Evolutionary conservation across 1,284 basidiomycete species (phyloP).

Genomic region (Moesziomyces antarcticus): DNA sequence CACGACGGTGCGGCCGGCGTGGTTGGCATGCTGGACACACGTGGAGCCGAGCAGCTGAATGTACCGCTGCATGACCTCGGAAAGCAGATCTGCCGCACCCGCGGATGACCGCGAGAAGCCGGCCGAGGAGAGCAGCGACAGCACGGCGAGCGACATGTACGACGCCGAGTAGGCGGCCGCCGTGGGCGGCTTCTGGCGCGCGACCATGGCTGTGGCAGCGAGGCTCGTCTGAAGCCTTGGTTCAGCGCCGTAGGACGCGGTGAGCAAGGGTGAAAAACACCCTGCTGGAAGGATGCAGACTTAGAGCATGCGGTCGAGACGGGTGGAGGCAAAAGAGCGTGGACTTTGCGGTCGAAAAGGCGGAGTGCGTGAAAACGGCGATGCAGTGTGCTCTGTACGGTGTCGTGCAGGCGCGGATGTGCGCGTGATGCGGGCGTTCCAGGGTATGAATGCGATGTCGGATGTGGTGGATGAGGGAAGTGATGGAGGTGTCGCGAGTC

Average conservation of each 20-base stretch:
- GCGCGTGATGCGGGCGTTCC: neutral
- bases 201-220: conserved; percentile 14
- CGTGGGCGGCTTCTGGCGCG: conserved; percentile 33
- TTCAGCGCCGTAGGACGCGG: no score
- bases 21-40: conserved; percentile 45
- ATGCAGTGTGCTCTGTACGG: no score
- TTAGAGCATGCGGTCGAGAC: conserved; percentile 27
- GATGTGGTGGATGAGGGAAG: neutral
- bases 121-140: conserved; percentile 39
- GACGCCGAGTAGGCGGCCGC: conserved; percentile 47
- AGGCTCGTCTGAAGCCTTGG: no score
- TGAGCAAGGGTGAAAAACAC: conserved; percentile 28
- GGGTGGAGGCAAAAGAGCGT: neutral
- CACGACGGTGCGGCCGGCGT: conserved; percentile 36
- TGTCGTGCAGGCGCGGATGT: neutral
- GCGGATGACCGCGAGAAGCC: conserved; percentile 53
- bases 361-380: no score
- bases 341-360: no score
- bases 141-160: conserved; percentile 38
- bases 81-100: conserved; percentile 42
- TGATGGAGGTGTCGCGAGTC: conserved; percentile 6
- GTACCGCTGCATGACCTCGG: conserved; percentile 57
- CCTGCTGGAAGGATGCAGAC: conserved; percentile 15
- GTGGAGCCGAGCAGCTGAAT: conserved; percentile 43
- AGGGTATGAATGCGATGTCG: neutral